Evolutionary conservation across 2,329 filamentous ascomycete genomes (phyloP).

Genomic region (Herpotrichia juniperi): DNA sequence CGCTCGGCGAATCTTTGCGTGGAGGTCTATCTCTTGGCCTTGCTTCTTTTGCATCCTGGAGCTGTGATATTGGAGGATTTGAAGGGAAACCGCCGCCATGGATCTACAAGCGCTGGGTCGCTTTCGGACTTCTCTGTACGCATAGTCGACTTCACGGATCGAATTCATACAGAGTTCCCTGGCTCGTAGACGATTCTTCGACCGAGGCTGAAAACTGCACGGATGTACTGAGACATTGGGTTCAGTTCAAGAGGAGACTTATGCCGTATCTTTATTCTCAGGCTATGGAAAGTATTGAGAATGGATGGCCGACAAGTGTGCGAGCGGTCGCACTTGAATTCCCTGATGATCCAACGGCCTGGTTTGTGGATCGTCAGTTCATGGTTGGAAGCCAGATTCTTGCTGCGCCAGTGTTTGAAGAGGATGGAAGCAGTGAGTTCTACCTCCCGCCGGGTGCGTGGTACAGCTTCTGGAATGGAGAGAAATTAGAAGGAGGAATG

Average conservation of each 20-base stretch:
- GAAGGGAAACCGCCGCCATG: constrained; percentile 70
- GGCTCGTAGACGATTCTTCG: constrained; percentile 71
- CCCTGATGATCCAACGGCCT: constrained; percentile 70
- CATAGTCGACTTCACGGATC: constrained; percentile 75
- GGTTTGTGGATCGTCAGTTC: constrained; percentile 73
- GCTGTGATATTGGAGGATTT: constrained; percentile 74
- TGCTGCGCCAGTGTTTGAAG: constrained; percentile 68
- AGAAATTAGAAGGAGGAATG: constrained; percentile 48
- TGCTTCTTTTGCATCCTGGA: constrained; percentile 72
- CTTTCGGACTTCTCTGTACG: constrained; percentile 73
- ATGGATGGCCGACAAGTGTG: constrained; percentile 65
- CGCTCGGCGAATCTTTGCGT: constrained; percentile 73
- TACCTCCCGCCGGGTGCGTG: constrained; percentile 64
- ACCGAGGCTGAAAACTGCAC: constrained; percentile 54
- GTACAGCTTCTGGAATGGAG: constrained; percentile 57
- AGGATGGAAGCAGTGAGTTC: constrained; percentile 68
- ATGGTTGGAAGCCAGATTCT: constrained; percentile 72
- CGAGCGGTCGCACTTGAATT: constrained; percentile 73
- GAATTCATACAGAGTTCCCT: constrained; percentile 75
- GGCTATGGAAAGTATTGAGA: constrained; percentile 56
- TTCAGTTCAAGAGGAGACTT: constrained; percentile 60
- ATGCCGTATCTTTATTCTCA: constrained; percentile 65
- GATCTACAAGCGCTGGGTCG: constrained; percentile 80
- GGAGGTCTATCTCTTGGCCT: constrained; percentile 69
- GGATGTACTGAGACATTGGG: constrained; percentile 61